A percentile compares a stretch with the other conserved stretches of the same genome.
Conservation (phyloP, 176 grass and related monocot genomes). For the Aegilops longissima region DNA sequence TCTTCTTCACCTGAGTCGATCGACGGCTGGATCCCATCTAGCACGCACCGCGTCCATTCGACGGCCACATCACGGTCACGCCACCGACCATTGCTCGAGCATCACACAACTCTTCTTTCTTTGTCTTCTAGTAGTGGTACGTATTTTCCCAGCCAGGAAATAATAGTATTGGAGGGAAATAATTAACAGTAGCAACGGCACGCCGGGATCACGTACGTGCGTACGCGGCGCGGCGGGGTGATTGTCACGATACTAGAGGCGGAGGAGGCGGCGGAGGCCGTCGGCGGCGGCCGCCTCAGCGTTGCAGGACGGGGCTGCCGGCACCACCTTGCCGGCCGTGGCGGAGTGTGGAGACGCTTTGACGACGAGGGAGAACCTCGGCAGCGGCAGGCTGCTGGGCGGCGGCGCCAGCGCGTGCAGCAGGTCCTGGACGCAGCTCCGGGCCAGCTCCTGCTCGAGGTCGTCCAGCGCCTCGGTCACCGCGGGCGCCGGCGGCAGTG, state of each 20-base stretch:
- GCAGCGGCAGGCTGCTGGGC: slow-evolving; percentile 69
- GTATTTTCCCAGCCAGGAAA: slow-evolving; percentile 43
- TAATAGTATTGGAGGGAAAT: slow-evolving; percentile 56
- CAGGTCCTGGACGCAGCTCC: slow-evolving; percentile 46
- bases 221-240: background rate
- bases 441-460: slow-evolving; percentile 52
- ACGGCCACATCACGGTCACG: slow-evolving; percentile 45
- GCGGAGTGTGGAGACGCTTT: background rate
- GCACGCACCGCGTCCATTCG: slow-evolving; percentile 39
- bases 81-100: slow-evolving; percentile 54
- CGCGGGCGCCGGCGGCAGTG: slow-evolving; percentile 33
- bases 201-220: background rate
- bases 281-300: slow-evolving; percentile 34
- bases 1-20: slow-evolving; percentile 17
- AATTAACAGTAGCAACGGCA: background rate
- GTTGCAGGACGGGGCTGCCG: slow-evolving; percentile 29
- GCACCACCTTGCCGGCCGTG: background rate
- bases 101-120: slow-evolving; percentile 43
- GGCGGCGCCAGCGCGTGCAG: slow-evolving; percentile 58
- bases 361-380: slow-evolving; percentile 52
- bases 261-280: slow-evolving; percentile 41
- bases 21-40: background rate
- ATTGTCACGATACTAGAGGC: slow-evolving; percentile 28
- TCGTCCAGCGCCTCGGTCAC: slow-evolving; percentile 50
- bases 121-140: background rate